These are phyloP conservation scores for Pseudogymnoascus destructans DNA, from an alignment of 2,329 filamentous ascomycete species.

Conservation along the genomic window DNA sequence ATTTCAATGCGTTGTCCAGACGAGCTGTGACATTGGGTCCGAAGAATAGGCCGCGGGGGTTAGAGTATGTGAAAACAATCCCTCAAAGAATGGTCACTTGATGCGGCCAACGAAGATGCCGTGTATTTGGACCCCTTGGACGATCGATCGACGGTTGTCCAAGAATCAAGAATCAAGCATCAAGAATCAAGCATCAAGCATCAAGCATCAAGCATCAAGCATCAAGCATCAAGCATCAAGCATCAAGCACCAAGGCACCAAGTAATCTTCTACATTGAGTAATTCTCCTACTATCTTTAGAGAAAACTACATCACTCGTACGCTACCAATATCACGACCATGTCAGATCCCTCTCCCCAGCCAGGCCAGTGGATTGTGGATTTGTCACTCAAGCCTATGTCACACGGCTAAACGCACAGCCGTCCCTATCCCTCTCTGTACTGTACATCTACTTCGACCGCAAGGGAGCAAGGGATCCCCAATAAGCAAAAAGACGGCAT, in stretches of 20 bases:
- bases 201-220: no score
- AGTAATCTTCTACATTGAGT: not conserved
- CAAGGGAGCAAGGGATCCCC: not conserved
- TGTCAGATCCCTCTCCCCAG: not conserved
- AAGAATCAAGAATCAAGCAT: no score
- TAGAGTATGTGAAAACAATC: not conserved
- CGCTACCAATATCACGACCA: not conserved
- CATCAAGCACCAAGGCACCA: not conserved
- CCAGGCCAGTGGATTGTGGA: not conserved
- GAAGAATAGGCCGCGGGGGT: not conserved
- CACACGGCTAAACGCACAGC: slow-evolving; percentile 1
- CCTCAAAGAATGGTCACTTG: not conserved
- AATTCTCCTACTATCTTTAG: not conserved
- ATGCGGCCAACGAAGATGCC: not conserved
- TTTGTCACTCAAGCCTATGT: not conserved
- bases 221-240: not conserved
- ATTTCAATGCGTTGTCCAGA: not conserved
- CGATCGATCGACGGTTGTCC: not conserved
- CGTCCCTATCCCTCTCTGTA: not conserved
- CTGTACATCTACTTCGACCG: not conserved
- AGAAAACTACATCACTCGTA: not conserved
- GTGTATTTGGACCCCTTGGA: not conserved
- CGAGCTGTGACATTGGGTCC: not conserved
- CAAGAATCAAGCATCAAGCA: no score
- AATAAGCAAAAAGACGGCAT: not conserved